A percentile compares a stretch with the other conserved stretches of the same genome.
Conservation (phyloP, 176 grass and related monocot species). For the Paspalum notatum region DNA sequence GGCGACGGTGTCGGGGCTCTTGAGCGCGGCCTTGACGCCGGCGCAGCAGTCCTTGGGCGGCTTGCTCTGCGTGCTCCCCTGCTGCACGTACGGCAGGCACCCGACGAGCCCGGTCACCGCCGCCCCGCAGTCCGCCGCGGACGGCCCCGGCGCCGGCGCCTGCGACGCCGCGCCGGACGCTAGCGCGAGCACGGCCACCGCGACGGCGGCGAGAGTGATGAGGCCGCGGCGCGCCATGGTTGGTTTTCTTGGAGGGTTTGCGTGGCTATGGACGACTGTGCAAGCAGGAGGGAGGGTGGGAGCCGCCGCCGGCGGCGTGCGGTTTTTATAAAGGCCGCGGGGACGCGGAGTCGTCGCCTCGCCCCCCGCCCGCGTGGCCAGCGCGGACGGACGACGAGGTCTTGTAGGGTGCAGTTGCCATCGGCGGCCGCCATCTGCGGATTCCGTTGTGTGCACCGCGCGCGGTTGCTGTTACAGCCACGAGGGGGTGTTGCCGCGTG, state of each 20-base stretch:
- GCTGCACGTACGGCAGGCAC: constrained; percentile 51
- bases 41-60: constrained; percentile 54
- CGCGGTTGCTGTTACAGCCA: no score
- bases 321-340: constrained; percentile 17
- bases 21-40: constrained; percentile 46
- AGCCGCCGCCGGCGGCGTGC: no score
- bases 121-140: constrained; percentile 38
- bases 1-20: constrained; percentile 37
- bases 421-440: not conserved
- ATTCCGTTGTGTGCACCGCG: not conserved
- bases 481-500: no score
- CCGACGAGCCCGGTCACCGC: not conserved
- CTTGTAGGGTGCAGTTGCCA: not conserved
- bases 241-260: no score
- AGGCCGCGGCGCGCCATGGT: constrained; percentile 8
- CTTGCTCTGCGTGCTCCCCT: constrained; percentile 10
- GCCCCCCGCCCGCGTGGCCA: not conserved
- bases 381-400: constrained; percentile 6
- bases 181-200: constrained; percentile 33
- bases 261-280: no score
- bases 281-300: no score
- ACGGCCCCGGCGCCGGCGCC: constrained; percentile 26
- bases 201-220: not conserved
- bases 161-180: constrained; percentile 39
- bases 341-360: not conserved